Conservation (phyloP, 1,284 basidiomycete genomes). For the Sutorius eximius region DNA sequence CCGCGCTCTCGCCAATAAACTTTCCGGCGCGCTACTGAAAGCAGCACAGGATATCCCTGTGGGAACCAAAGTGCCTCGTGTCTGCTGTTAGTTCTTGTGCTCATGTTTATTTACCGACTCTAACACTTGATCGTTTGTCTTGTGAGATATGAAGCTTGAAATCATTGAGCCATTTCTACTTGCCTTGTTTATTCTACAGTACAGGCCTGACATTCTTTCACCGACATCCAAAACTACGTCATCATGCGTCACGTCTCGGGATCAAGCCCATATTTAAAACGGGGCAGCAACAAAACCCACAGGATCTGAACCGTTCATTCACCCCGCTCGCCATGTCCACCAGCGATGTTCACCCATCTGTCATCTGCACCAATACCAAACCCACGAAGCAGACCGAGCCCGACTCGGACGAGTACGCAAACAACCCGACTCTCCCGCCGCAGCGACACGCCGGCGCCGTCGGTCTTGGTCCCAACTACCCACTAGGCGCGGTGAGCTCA, state of each 20-base stretch:
- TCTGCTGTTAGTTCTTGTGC: not conserved
- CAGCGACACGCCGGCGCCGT: slow-evolving; percentile 23
- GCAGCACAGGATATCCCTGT: not conserved
- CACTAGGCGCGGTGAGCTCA: slow-evolving; percentile 14
- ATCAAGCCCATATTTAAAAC: not conserved
- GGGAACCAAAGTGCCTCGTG: not conserved
- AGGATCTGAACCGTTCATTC: too few species aligned
- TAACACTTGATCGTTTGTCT: not conserved
- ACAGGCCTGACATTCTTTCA: not conserved
- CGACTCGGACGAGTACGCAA: not conserved
- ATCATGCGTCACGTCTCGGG: not conserved
- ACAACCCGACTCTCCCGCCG: slow-evolving; percentile 10
- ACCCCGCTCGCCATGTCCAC: slow-evolving; percentile 12
- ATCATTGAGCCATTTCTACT: not conserved
- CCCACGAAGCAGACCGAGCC: not conserved
- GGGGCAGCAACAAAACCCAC: too few species aligned
- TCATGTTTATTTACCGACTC: not conserved
- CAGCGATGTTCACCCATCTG: slow-evolving; percentile 7
- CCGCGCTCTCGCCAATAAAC: not conserved
- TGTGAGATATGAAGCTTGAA: too few species aligned
- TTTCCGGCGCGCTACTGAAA: not conserved
- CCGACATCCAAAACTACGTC: not conserved
- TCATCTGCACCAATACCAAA: slow-evolving; percentile 1
- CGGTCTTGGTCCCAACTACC: slow-evolving; percentile 28
- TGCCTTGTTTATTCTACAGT: not conserved